phyloP scores from a whole-genome alignment of 73 alveolate species.

The Blepharisma stoltei region DNA sequence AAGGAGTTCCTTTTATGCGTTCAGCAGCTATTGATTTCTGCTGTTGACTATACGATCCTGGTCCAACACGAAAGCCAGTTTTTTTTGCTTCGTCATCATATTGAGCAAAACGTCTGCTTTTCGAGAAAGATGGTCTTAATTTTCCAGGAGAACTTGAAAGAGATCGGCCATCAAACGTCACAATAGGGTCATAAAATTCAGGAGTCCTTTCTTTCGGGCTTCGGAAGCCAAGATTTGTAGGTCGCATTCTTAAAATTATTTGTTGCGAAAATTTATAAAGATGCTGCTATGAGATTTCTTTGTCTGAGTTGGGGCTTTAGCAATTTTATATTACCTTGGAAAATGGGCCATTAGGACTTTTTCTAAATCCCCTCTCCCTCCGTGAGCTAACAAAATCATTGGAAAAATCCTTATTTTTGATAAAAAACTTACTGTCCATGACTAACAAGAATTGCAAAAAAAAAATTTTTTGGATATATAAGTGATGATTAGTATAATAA shows the following conservation, averaged over 20 bases:
- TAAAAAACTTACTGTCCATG: too few relatives aligned
- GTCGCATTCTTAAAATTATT: conserved; percentile 42
- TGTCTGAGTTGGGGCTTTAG: too few relatives aligned
- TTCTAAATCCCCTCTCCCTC: too few relatives aligned
- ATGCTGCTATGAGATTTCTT: too few relatives aligned
- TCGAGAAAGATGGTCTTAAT: neutral
- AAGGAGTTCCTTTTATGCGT: conserved; percentile 7
- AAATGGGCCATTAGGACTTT: too few relatives aligned
- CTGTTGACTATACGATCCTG: conserved; percentile 23
- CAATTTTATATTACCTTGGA: too few relatives aligned
- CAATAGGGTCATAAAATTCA: conserved; percentile 37
- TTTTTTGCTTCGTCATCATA: conserved; percentile 22
- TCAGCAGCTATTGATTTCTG: neutral
- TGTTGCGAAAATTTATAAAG: neutral
- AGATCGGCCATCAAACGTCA: conserved; percentile 24
- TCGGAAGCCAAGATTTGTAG: conserved; percentile 44
- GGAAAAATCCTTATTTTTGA: too few relatives aligned
- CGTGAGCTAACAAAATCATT: too few relatives aligned
- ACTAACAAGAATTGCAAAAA: too few relatives aligned
- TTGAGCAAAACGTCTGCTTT: neutral
- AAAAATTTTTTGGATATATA: too few relatives aligned
- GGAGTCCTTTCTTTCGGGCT: conserved; percentile 54
- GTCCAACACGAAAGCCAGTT: conserved; percentile 33
- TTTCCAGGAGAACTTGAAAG: neutral
- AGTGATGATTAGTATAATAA: too few relatives aligned